Base-by-base conservation (phyloP, 2,329 filamentous ascomycete genomes). In the Trichoderma hamatum region DNA sequence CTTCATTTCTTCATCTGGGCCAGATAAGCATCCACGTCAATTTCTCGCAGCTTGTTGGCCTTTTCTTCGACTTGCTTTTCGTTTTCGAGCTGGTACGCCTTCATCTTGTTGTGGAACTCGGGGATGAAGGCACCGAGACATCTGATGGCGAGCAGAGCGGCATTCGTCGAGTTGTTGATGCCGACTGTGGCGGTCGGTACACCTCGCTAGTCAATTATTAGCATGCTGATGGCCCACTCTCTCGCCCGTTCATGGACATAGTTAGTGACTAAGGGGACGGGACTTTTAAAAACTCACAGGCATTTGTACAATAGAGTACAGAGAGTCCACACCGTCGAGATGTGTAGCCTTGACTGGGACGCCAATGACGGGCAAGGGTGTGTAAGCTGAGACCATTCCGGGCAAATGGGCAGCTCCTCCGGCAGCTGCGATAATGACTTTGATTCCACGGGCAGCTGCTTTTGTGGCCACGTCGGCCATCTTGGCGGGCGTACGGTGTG, bases 141-240 rank as follows among this genome's bases (percentile, higher is more conserved):
- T 21, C 90, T 83, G 24, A 90, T 85, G 0, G 91, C 91, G n/a
- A 93, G 80, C 21, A 93, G 82, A 0, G 88, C 91, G 0, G 92
- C 92, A 74, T 94, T 94, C 67, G 90, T 90, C 28, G 89, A 91
- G 80, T 94, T 94, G 79, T 93, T 92, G 78, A 94, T 93, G 13
- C 88, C 91, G 3, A 94, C 90, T 0, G 91, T 93, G 6, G 91
- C 91, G 16, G 90, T 89, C 11, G 92, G 92, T 61, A 90, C 86
- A 14, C 91, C 91, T 74, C 86, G 80, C 64, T 67, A 13, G 2
- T 24, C 3, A 13, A 2, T 9, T 13, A 14, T 66, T 14, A 66
- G 62, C n/a, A 3, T 46, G 0, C 4, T 26, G 3, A 36, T 9
- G 5, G 4, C 78, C 39, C 39, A 43, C 5, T 43, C 39, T 7